phyloP scores from a whole-genome alignment of 768 basidiomycete species.

The Trametes elegans region DNA sequence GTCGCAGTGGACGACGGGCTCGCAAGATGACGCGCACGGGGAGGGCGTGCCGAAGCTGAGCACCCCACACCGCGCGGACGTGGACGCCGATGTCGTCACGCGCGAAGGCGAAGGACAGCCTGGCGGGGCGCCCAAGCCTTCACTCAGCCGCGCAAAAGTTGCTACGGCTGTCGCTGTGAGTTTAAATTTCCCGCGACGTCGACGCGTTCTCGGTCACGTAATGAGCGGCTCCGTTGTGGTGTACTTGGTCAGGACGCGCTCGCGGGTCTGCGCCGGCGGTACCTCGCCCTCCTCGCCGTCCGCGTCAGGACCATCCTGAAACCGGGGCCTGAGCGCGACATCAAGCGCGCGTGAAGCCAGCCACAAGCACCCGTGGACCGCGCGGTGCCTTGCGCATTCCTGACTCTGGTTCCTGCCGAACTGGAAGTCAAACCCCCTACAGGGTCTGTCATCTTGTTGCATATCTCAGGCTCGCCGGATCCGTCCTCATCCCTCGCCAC shows the following conservation, averaged over 20 bases:
- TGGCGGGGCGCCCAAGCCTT: not conserved
- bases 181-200: too few relatives aligned
- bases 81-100: not conserved
- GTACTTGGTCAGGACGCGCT: not conserved
- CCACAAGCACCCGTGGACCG: too few relatives aligned
- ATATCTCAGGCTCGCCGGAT: too few relatives aligned
- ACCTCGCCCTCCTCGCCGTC: not conserved
- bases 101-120: not conserved
- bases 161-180: too few relatives aligned
- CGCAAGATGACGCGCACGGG: not conserved
- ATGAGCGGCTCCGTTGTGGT: not conserved
- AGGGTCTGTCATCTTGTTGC: too few relatives aligned
- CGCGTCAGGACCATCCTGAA: slow-evolving; percentile 5
- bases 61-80: too few relatives aligned
- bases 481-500: too few relatives aligned
- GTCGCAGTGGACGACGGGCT: not conserved
- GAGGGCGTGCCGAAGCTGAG: too few relatives aligned
- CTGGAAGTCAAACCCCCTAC: too few relatives aligned
- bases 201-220: not conserved
- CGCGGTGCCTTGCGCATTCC: too few relatives aligned
- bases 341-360: not conserved
- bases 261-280: not conserved
- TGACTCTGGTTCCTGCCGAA: too few relatives aligned
- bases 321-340: too few relatives aligned
- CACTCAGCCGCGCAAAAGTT: not conserved